Percentiles rank a stretch among this genome's conserved stretches.
Conservation (phyloP, 1,139 yeast genomes). For the Candida smagusa region DNA sequence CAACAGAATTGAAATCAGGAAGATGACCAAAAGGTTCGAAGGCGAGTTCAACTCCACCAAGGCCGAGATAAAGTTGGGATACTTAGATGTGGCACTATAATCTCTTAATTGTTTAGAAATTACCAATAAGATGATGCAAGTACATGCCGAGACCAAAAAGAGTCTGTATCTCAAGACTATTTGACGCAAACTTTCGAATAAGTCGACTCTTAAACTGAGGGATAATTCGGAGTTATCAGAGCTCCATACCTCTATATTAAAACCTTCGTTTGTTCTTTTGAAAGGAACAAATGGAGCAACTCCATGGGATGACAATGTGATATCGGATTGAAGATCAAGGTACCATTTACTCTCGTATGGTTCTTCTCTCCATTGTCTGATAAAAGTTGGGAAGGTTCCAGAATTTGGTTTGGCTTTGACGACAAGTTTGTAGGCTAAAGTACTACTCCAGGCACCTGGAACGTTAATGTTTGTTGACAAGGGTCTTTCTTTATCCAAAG, state of each 20-base stretch:
- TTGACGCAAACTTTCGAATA: conserved; percentile 46
- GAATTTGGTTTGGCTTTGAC: conserved; percentile 17
- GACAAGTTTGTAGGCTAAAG: conserved; percentile 51
- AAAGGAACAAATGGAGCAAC: conserved; percentile 77
- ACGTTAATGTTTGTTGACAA: conserved; percentile 47
- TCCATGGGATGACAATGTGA: conserved; percentile 59
- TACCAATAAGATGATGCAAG: conserved; percentile 43
- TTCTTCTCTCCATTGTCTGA: conserved; percentile 64
- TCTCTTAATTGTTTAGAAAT: conserved; percentile 44
- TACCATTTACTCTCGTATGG: conserved; percentile 81
- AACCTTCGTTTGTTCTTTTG: conserved; percentile 18
- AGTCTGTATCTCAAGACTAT: conserved; percentile 63
- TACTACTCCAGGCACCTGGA: conserved; percentile 59
- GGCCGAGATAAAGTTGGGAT: conserved; percentile 51
- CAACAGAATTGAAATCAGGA: conserved; percentile 19
- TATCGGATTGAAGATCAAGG: conserved; percentile 37
- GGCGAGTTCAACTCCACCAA: conserved; percentile 29
- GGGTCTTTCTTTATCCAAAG: conserved; percentile 46
- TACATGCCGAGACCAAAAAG: conserved; percentile 57
- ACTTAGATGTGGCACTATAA: conserved; percentile 37
- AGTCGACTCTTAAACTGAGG: conserved; percentile 37
- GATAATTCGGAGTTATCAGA: conserved; percentile 29
- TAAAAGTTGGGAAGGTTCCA: conserved; percentile 51
- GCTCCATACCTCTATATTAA: conserved; percentile 48
- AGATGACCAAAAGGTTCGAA: conserved; percentile 15